Percentiles rank a stretch among this genome's conserved stretches.
phyloP scores from a whole-genome alignment of 129 eudicot species.

The Artemisia annua region DNA sequence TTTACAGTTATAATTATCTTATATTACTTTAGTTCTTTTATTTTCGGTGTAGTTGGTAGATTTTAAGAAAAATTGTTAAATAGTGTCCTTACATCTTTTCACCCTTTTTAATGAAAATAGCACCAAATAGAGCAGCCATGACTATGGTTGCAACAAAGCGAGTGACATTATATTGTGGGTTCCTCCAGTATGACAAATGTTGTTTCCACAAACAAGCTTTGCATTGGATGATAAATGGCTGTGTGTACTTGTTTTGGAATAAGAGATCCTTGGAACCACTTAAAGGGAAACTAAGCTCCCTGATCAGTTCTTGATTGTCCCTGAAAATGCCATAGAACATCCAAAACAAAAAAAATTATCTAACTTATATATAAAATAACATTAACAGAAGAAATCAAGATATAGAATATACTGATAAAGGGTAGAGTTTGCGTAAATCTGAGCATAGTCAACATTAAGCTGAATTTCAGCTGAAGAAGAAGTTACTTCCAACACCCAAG shows the following conservation, averaged over 20 bases:
- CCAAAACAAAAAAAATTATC: neutral
- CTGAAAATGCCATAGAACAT: conserved; percentile 10
- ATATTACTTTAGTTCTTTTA: neutral
- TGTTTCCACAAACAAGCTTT: conserved; percentile 61
- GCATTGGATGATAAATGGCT: conserved; percentile 30
- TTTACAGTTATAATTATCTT: no score
- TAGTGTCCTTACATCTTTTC: conserved; percentile 27
- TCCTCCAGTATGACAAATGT: conserved; percentile 54
- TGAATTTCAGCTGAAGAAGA: conserved; percentile 21
- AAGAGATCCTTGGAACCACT: conserved; percentile 15
- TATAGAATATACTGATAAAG: conserved; percentile 20
- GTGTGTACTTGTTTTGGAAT: conserved; percentile 8
- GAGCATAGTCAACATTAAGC: conserved; percentile 20
- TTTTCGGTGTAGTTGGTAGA: neutral
- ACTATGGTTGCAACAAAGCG: conserved; percentile 42
- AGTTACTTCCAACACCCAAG: conserved; percentile 32
- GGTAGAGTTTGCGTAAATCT: conserved; percentile 16
- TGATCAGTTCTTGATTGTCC: conserved; percentile 19
- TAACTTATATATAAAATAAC: neutral
- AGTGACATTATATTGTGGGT: conserved; percentile 40
- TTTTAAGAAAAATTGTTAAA: no score
- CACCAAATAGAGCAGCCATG: conserved; percentile 38
- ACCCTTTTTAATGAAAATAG: conserved; percentile 43
- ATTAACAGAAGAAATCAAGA: neutral
- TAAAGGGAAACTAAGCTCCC: conserved; percentile 23